A percentile compares a stretch with the other conserved stretches of the same genome.
phyloP scores from a whole-genome alignment of 2,329 filamentous ascomycete species.

The Ceratocystis eucalypticola region DNA sequence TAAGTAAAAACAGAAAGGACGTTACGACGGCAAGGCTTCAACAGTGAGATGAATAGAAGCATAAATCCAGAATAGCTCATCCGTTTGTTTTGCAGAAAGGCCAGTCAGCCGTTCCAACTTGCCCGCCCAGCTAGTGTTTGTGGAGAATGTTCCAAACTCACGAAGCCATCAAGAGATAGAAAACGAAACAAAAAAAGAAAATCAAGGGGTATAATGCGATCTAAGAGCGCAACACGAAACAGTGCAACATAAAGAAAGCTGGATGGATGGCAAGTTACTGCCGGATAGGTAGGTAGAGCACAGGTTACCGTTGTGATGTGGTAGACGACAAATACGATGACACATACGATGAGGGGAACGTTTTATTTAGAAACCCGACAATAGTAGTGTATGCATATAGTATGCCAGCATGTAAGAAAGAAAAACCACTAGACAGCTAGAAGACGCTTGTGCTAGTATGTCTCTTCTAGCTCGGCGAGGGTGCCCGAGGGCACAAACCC shows the following conservation, averaged over 20 bases:
- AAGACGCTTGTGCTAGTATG: constrained; percentile 30
- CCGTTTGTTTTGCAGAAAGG: not conserved
- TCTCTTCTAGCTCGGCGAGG: constrained; percentile 40
- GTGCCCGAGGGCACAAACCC: constrained; percentile 22
- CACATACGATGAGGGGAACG: too few relatives aligned
- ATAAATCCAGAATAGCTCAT: not conserved
- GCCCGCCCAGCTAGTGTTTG: not conserved
- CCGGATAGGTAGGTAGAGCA: constrained; percentile 4
- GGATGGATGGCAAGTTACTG: not conserved
- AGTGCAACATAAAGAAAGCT: constrained; percentile 11
- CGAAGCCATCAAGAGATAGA: not conserved
- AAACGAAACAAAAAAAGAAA: constrained; percentile 11
- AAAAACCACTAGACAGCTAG: constrained; percentile 11
- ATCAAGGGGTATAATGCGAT: constrained; percentile 15
- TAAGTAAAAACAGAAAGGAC: constrained; percentile 1
- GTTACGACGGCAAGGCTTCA: too few relatives aligned
- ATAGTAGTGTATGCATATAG: too few relatives aligned
- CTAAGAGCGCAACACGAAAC: constrained; percentile 11
- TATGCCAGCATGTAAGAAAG: not conserved
- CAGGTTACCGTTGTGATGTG: not conserved
- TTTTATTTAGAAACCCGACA: too few relatives aligned
- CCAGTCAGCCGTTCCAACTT: not conserved
- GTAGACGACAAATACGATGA: too few relatives aligned
- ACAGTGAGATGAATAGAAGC: too few relatives aligned
- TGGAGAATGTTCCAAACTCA: not conserved